Percentiles rank a stretch among this genome's conserved stretches.
Conservation (phyloP, 306 rosid species). For the Urtica urens region DNA sequence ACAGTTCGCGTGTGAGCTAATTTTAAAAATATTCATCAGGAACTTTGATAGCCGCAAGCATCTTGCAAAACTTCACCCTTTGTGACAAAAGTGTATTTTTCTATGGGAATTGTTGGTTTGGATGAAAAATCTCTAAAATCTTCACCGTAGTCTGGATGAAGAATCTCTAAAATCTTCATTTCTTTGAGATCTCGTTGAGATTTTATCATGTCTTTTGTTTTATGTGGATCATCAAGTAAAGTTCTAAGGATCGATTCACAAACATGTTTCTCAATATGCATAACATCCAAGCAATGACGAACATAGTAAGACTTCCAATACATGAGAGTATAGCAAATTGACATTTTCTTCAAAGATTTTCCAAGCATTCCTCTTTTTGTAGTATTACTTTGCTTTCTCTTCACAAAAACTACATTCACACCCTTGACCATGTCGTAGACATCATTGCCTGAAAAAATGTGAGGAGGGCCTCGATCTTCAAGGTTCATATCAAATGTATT, state of each 20-base stretch:
- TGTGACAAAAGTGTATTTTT: too few relatives aligned
- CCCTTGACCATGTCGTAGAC: neutral
- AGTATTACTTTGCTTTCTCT: neutral
- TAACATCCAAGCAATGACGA: neutral
- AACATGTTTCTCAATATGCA: neutral
- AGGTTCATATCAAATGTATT: neutral
- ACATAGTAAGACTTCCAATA: neutral
- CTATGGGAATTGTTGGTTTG: too few relatives aligned
- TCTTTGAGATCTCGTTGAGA: neutral
- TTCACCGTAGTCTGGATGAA: too few relatives aligned
- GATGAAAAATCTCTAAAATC: too few relatives aligned
- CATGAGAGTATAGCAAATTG: neutral
- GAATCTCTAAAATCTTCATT: neutral
- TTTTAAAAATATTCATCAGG: too few relatives aligned
- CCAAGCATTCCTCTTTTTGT: too few relatives aligned
- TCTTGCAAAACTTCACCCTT: too few relatives aligned
- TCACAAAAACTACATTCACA: neutral
- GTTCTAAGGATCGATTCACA: neutral
- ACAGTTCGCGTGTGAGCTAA: too few relatives aligned
- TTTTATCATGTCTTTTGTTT: neutral
- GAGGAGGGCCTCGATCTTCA: neutral
- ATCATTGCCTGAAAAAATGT: neutral
- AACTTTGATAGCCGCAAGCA: too few relatives aligned
- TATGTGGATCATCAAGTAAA: neutral
- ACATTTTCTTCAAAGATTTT: neutral